Conservation (phyloP, 2,329 filamentous ascomycete species). For the Penicillium palitans region DNA sequence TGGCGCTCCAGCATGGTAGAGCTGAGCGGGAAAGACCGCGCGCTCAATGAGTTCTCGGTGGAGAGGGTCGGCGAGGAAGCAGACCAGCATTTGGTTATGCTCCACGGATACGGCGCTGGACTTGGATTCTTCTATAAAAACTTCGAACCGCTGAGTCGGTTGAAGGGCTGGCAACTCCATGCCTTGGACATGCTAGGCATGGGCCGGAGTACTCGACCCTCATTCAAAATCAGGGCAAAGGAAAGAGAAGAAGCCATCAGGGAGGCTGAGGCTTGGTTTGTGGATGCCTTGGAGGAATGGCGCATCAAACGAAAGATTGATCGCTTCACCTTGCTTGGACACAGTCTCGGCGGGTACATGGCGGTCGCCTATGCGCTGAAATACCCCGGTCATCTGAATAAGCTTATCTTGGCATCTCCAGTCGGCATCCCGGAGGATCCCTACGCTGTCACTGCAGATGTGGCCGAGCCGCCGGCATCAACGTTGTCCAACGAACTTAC, state of each 20-base stretch:
- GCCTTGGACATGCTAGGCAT: slow-evolving; percentile 94
- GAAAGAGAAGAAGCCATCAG: slow-evolving; percentile 74
- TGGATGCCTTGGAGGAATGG: slow-evolving; percentile 97
- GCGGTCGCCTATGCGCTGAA: slow-evolving; percentile 94
- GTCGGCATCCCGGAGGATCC: slow-evolving; percentile 95
- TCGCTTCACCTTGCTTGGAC: slow-evolving; percentile 87
- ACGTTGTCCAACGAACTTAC: slow-evolving; percentile 75
- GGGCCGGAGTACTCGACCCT: slow-evolving; percentile 81
- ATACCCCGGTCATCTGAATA: slow-evolving; percentile 91
- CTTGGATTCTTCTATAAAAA: slow-evolving; percentile 99
- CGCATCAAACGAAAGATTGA: slow-evolving; percentile 84
- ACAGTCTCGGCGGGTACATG: slow-evolving; percentile 92
- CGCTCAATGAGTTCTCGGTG: slow-evolving; percentile 89
- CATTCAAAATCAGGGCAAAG: slow-evolving; percentile 82
- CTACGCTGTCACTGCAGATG: slow-evolving; percentile 75
- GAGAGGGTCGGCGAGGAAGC: slow-evolving; percentile 76
- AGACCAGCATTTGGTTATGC: slow-evolving; percentile 87
- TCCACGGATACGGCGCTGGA: slow-evolving; percentile 95
- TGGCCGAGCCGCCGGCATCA: slow-evolving; percentile 75
- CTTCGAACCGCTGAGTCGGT: slow-evolving; percentile 80
- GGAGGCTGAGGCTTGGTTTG: slow-evolving; percentile 93
- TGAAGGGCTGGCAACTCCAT: slow-evolving; percentile 82
- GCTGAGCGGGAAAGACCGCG: slow-evolving; percentile 80
- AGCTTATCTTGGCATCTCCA: slow-evolving; percentile 90
- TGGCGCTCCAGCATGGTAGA: slow-evolving; percentile 86